Evolutionary conservation across 1,284 basidiomycete species (phyloP), one percentile per base, ranked within the genome.

Genomic region (Lentinus polychrous): DNA sequence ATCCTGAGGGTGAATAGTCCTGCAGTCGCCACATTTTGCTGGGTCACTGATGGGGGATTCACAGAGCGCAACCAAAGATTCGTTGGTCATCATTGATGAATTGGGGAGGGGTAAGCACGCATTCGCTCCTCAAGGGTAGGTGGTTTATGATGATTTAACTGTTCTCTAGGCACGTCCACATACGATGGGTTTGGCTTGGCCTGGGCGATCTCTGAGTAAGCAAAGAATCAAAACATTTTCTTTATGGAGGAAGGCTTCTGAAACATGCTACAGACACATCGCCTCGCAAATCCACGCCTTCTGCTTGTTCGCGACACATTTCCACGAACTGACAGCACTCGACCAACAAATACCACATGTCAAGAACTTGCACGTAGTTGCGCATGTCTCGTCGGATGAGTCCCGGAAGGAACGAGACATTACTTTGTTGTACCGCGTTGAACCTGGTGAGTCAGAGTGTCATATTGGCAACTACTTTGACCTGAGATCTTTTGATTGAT

Each of bases 181-280:
- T 97, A 97, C 59, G 96, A 99, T 65, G 96, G 96, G 0, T 99
- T 99, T 60, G 96, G 96, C 10, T 76, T 99, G 1, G 96, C 96
- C 0, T 99, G 95, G 94, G 94, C 95, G 1, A 99, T 99, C 57
- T 95, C 92, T 31, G 96, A 99, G 92, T 93, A 65, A 52, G 79
- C 66, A 17, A 23, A n/a, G n/a, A n/a, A n/a, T n/a, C n/a, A n/a
- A n/a, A n/a, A n/a, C n/a, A n/a, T n/a, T n/a, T n/a, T n/a, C n/a
- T n/a, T n/a, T n/a, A n/a, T n/a, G n/a, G n/a, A n/a, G n/a, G n/a
- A n/a, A n/a, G n/a, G n/a, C n/a, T n/a, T n/a, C n/a, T n/a, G n/a
- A n/a, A 27, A 35, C 5, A 43, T n/a, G 20, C 33, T 31, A 6
- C 44, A 94, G 92, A 66, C 88, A 95, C 62, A 96, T 99, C 54